Percentiles rank a stretch among this genome's conserved stretches.
Conservation (phyloP, 1,139 yeast species). For the Taphrina communis region DNA sequence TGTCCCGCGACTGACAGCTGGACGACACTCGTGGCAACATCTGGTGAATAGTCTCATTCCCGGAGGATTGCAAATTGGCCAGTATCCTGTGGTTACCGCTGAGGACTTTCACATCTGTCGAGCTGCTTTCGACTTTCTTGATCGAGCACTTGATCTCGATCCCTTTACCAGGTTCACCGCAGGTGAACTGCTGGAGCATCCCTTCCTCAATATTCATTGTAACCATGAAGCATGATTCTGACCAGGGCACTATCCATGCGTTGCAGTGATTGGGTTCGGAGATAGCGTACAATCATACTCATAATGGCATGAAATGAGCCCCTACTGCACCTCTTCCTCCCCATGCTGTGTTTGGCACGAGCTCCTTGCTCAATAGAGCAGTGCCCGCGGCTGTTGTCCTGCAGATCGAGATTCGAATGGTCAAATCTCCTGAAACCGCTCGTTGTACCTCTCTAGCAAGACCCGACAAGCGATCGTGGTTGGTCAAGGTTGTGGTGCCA, state of each 20-base stretch:
- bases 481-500: constrained; percentile 62
- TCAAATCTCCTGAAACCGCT: constrained; percentile 6
- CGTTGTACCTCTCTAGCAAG: constrained; percentile 52
- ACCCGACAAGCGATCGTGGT: constrained; percentile 57
- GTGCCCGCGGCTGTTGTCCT: constrained; percentile 41
- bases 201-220: constrained; percentile 28
- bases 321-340: constrained; percentile 76
- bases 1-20: constrained; percentile 2
- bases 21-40: constrained; percentile 27
- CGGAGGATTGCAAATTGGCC: constrained; percentile 2
- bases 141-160: constrained; percentile 38
- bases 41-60: constrained; percentile 14
- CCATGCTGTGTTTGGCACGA: constrained; percentile 68
- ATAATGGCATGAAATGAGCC: constrained; percentile 64
- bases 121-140: constrained; percentile 40
- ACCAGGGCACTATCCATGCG: no score
- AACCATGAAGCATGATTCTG: neutral
- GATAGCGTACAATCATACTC: neutral
- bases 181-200: constrained; percentile 38
- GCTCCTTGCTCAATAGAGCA: constrained; percentile 41
- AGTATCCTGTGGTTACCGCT: constrained; percentile 23
- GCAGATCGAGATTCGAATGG: constrained; percentile 34
- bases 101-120: constrained; percentile 23
- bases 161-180: constrained; percentile 40
- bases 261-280: no score